phyloP scores from a whole-genome alignment of 495 filamentous ascomycete genomes.

The Rhypophila decipiens region DNA sequence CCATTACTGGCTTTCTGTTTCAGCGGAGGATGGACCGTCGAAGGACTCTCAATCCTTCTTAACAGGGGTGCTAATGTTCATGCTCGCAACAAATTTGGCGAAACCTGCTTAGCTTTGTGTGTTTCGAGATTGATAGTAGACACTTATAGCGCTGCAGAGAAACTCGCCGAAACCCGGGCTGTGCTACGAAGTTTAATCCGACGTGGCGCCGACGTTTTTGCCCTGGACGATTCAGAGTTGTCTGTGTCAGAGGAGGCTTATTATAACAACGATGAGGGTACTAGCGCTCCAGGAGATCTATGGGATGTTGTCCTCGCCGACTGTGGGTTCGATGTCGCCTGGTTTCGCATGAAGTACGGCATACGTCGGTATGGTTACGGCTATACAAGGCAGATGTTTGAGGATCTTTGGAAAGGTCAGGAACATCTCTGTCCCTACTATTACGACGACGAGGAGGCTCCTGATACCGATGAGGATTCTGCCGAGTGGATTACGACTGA shows the following conservation, averaged over 20 bases:
- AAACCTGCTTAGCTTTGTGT: not conserved
- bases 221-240: not conserved
- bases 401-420: not conserved
- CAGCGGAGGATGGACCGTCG: not conserved
- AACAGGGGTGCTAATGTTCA: not conserved
- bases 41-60: not conserved
- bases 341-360: not conserved
- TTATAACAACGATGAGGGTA: not conserved
- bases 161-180: not conserved
- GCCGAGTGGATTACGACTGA: not conserved
- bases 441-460: not conserved
- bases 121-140: not conserved
- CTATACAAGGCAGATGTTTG: slow-evolving; percentile 1
- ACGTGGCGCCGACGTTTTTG: not conserved
- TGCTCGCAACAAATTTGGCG: not conserved
- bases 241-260: not conserved
- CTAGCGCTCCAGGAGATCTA: not conserved
- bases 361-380: not conserved
- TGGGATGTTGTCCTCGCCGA: slow-evolving; percentile 1
- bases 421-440: slow-evolving; percentile 6
- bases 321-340: not conserved
- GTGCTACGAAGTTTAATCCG: not conserved
- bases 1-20: not conserved
- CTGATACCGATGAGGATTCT: not conserved
- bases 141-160: not conserved